Base-by-base conservation (phyloP, 371 early-diverging fungal species). In the Apophysomyces sp. region DNA sequence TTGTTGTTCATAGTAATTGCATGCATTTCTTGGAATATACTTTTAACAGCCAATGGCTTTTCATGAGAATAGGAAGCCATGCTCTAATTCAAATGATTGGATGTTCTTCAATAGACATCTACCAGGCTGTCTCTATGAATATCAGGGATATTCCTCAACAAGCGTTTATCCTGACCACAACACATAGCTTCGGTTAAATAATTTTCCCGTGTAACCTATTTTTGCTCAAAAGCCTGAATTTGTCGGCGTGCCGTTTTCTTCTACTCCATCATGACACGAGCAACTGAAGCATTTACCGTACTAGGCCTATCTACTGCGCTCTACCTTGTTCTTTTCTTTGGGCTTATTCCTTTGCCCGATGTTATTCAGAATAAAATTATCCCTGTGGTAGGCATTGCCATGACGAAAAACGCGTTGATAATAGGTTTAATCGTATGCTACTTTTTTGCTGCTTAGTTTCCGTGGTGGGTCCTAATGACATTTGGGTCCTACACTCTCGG, bases 401-500 rank as follows among this genome's bases (percentile, higher is more conserved):
- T 57, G 55, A 39, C 31, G 41, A 7, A 49, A 21, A 21, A 36
- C 44, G 16, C 34, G 37, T 40, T 34, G 21, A 39, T 49, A 30
- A 24, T 9, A 54, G 18, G 4, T 41, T 39, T 27, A 44, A 16
- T 21, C 29, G n/a, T n/a, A n/a, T n/a, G n/a, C n/a, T n/a, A n/a
- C n/a, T 21, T 11, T 32, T 18, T 21, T 16, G 9, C 39, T 15
- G 13, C 40, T 28, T 73, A 92, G 90, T 72, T 96, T 52, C 96
- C 96, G 21, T 90, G 93, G 77, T 89, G 92, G 89, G 77, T 72
- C 5, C 69, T 94, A 30, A 90, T 95, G 52, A 72, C 88, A 0
- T 92, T 95, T 68, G 94, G 95, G 3, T 83, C 93, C 26, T 94
- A 94, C 70, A 89, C 91, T 32, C 86, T 96, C 16, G 86, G 85